These are phyloP conservation scores for Aspergillus haitiensis DNA, from an alignment of 495 filamentous ascomycete genomes.

Conservation along the genomic window DNA sequence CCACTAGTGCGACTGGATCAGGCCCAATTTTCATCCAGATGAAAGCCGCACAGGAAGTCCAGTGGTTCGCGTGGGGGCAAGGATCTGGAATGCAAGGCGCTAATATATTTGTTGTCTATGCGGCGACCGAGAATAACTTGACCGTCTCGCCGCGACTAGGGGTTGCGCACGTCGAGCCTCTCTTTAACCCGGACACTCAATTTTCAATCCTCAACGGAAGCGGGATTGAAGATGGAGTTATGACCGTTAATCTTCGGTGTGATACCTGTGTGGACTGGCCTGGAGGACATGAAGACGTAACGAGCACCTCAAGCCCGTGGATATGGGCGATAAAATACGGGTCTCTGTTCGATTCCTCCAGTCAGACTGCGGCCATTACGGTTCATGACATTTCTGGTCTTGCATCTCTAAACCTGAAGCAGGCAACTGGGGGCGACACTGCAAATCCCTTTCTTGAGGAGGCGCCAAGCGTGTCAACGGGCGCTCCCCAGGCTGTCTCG, in stretches of 20 bases:
- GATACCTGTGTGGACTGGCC: conserved; percentile 55
- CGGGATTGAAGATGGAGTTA: conserved; percentile 52
- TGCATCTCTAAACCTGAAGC: conserved; percentile 57
- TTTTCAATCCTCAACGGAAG: conserved; percentile 57
- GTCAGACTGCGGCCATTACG: conserved; percentile 44
- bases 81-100: conserved; percentile 57
- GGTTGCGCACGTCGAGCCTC: conserved; percentile 48
- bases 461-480: background rate
- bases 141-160: conserved; percentile 61
- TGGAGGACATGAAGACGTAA: conserved; percentile 29
- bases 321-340: conserved; percentile 64
- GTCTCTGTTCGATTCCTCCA: conserved; percentile 51
- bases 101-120: conserved; percentile 66
- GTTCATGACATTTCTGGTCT: conserved; percentile 54
- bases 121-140: conserved; percentile 55
- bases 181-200: conserved; percentile 42
- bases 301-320: conserved; percentile 47
- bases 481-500: background rate
- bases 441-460: conserved; percentile 58
- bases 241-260: conserved; percentile 61
- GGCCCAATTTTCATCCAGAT: conserved; percentile 58
- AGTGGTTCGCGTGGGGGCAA: conserved; percentile 65
- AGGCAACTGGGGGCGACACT: conserved; percentile 53
- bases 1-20: background rate
- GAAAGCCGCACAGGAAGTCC: conserved; percentile 49